Conservation (phyloP, 2,329 filamentous ascomycete genomes). For the Fusarium dlaminii region DNA sequence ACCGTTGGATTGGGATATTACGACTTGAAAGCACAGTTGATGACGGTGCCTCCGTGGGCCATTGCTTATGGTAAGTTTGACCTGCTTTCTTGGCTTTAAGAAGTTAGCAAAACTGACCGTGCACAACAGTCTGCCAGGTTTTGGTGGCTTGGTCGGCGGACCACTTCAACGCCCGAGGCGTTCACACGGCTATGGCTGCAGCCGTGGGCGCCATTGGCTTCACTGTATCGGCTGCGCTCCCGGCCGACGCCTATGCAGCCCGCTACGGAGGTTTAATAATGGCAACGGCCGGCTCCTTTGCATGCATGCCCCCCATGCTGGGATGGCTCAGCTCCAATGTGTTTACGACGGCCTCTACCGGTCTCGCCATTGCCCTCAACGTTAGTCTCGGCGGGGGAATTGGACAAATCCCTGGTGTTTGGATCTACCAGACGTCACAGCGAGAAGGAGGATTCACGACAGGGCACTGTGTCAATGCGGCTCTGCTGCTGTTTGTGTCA, state of each 20-base stretch:
- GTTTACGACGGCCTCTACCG: slow-evolving; percentile 70
- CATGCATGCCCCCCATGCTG: slow-evolving; percentile 74
- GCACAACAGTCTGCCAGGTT: slow-evolving; percentile 50
- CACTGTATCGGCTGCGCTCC: slow-evolving; percentile 70
- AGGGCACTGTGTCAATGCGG: slow-evolving; percentile 74
- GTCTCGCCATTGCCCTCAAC: slow-evolving; percentile 76
- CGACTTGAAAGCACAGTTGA: slow-evolving; percentile 68
- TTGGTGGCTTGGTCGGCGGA: slow-evolving; percentile 69
- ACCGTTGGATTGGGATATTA: slow-evolving; percentile 61
- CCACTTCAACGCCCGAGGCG: slow-evolving; percentile 63
- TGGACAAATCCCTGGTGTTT: slow-evolving; percentile 77
- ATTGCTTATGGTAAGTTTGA: slow-evolving; percentile 61
- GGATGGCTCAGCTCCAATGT: slow-evolving; percentile 78
- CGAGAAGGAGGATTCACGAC: slow-evolving; percentile 70
- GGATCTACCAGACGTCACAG: slow-evolving; percentile 76
- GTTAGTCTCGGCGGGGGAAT: slow-evolving; percentile 72
- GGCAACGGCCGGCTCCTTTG: slow-evolving; percentile 72
- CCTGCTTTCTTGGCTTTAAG: not conserved
- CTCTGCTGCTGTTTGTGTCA: slow-evolving; percentile 66
- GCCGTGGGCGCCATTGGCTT: slow-evolving; percentile 60
- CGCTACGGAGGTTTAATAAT: slow-evolving; percentile 78
- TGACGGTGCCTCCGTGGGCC: slow-evolving; percentile 73
- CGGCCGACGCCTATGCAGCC: slow-evolving; percentile 64
- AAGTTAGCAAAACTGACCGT: slow-evolving; percentile 2
- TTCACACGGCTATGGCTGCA: slow-evolving; percentile 55